Percentiles rank a stretch among this genome's conserved stretches.
Conservation (phyloP, 225 moss, liverwort and hornwort species). For the Bryoerythrophyllum caledonicum region DNA sequence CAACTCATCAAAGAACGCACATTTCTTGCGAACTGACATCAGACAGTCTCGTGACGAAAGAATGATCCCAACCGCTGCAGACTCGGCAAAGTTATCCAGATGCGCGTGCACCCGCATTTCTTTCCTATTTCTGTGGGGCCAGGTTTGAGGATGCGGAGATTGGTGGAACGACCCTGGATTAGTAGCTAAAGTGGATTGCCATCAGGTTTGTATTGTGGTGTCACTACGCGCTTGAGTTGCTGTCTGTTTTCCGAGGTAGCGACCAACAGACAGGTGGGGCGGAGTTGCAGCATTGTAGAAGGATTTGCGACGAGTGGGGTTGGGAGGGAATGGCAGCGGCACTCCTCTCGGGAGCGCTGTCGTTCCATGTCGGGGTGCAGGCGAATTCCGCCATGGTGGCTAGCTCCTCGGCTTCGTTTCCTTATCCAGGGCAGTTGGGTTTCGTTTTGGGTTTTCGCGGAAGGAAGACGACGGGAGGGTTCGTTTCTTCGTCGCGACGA, state of each 20-base stretch:
- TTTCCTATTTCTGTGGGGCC: background rate
- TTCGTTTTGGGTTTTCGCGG: background rate
- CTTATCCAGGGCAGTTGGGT: background rate
- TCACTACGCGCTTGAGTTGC: background rate
- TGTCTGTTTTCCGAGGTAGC: background rate
- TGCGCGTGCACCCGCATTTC: background rate
- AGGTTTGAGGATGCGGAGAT: background rate
- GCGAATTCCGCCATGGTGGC: constrained; percentile 8
- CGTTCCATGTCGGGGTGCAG: constrained; percentile 21
- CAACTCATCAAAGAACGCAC: background rate
- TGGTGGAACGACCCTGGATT: background rate
- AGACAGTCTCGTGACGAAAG: background rate
- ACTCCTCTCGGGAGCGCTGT: constrained; percentile 30
- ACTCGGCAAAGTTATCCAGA: background rate
- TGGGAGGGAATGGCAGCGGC: constrained; percentile 43
- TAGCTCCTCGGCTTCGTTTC: constrained; percentile 28
- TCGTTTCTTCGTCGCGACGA: constrained; percentile 10
- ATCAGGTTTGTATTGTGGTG: background rate
- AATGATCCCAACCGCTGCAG: background rate
- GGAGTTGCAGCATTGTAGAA: background rate
- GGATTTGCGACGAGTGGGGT: background rate
- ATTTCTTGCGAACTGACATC: background rate
- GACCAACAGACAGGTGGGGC: no score
- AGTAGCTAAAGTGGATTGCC: constrained; percentile 14
- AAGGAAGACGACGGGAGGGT: background rate